Conservation (phyloP, 352 stramenopile genomes). For the Phytophthora litchii region DNA sequence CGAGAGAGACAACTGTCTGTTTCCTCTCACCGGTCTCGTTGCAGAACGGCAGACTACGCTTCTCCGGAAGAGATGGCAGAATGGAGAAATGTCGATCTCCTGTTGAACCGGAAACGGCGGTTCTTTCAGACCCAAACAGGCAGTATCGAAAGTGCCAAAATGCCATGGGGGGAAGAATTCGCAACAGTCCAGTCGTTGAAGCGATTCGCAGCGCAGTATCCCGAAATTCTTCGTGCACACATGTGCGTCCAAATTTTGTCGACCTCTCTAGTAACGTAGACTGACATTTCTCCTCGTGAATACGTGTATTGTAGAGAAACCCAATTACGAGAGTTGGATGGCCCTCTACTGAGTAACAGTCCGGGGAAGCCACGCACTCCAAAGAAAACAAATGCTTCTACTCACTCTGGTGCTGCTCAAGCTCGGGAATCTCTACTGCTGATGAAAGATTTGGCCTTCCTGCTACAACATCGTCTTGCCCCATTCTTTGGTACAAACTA, state of each 20-base stretch:
- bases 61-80: slow-evolving; percentile 57
- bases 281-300: background rate
- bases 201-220: slow-evolving; percentile 58
- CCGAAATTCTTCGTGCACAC: slow-evolving; percentile 56
- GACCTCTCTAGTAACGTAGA: background rate
- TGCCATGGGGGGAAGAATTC: slow-evolving; percentile 70
- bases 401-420: slow-evolving; percentile 9
- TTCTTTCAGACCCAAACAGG: slow-evolving; percentile 47
- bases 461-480: slow-evolving; percentile 50
- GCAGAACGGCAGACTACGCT: slow-evolving; percentile 9
- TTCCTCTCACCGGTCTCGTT: slow-evolving; percentile 11
- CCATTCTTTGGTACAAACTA: slow-evolving; percentile 50
- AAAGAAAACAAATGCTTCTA: slow-evolving; percentile 5
- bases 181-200: slow-evolving; percentile 67
- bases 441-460: slow-evolving; percentile 65
- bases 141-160: slow-evolving; percentile 43
- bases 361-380: slow-evolving; percentile 12
- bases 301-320: slow-evolving; percentile 28
- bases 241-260: slow-evolving; percentile 41
- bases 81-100: slow-evolving; percentile 64
- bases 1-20: slow-evolving; percentile 2
- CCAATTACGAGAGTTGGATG: slow-evolving; percentile 33
- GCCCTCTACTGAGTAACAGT: slow-evolving; percentile 24
- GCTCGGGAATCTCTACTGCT: slow-evolving; percentile 49
- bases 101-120: slow-evolving; percentile 58